These are phyloP conservation scores for Euphorbia corollata DNA, from an alignment of 441 rosid genomes.

Conservation along the genomic window DNA sequence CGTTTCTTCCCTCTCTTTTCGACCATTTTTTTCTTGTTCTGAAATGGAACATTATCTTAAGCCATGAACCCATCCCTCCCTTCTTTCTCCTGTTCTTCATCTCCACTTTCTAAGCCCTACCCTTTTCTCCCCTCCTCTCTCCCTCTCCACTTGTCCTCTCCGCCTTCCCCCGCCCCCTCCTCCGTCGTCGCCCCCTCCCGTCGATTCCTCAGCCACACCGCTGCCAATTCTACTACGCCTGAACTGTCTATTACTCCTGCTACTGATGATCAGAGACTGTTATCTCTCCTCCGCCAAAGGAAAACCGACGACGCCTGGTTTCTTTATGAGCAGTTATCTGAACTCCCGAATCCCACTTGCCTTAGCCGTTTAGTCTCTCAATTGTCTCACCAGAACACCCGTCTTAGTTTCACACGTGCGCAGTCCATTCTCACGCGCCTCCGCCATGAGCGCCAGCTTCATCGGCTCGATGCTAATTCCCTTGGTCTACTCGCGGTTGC, in stretches of 20 bases:
- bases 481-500: conserved; percentile 85
- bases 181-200: conserved; percentile 19
- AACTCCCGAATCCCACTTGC: conserved; percentile 70
- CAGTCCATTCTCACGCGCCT: conserved; percentile 88
- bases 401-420: conserved; percentile 57
- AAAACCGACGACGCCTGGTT: conserved; percentile 78
- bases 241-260: conserved; percentile 24
- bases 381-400: conserved; percentile 52
- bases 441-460: conserved; percentile 74
- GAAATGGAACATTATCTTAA: conserved; percentile 28
- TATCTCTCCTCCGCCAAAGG: conserved; percentile 63
- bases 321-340: conserved; percentile 42
- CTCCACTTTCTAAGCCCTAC: conserved; percentile 9
- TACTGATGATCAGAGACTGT: conserved; percentile 43
- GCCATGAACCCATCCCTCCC: conserved; percentile 32
- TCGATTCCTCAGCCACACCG: conserved; percentile 21
- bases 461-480: conserved; percentile 83
- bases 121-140: conserved; percentile 24
- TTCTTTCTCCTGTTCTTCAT: conserved; percentile 11
- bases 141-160: conserved; percentile 27
- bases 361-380: conserved; percentile 89
- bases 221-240: conserved; percentile 32
- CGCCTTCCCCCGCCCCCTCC: conserved; percentile 12
- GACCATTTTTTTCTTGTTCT: not conserved
- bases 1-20: conserved; percentile 2